Evolutionary conservation across 495 filamentous ascomycete species (phyloP), one percentile per base, ranked within the genome.

Genomic region (Hypoxylon cercidicola): DNA sequence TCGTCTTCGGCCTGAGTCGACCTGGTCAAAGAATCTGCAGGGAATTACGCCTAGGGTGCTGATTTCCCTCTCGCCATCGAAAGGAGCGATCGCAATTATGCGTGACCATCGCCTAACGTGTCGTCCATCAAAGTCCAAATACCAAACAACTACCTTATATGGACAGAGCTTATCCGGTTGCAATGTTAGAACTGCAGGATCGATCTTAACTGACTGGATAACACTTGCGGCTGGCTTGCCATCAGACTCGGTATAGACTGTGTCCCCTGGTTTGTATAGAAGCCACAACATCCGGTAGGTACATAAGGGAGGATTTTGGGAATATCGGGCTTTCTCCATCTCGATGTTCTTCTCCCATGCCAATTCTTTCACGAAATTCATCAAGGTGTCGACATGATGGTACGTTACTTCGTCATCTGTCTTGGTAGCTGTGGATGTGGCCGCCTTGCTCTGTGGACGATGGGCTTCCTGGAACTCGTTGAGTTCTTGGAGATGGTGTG

Each of bases 81-180:
- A 40, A 5, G 37, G 37, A 7, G 37, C 37, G 9, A 40, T 40
- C 13, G 37, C 15, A 7, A 40, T 16, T 16, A 40, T 9, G 15
- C 37, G 37, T 4, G 37, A 40, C 37, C 37, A 40, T 40, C 37
- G 37, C 37, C 37, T 40, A n/a, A 40, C 37, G 9, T 40, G 37
- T 12, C 37, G 37, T 16, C 37, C 37, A 15, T 40, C 37, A 40
- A 40, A 40, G 9, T 40, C 37, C 37, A 40, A 7, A 16, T 40
- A 40, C 37, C 37, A 40, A 7, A 40, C 15, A 12, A 12, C 15
- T 16, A 40, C 3, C 15, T 40, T 40, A 7, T 40, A 40, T 15
- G 37, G 37, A n/a, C 12, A 15, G 4, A 40, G 37, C 15, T 40
- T 40, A 7, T 40, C 37, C 12, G 37, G 37, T 16, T 40, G 37